These are phyloP conservation scores for Mucor lusitanicus DNA, from an alignment of 371 early-diverging fungal species.

Conservation along the genomic window DNA sequence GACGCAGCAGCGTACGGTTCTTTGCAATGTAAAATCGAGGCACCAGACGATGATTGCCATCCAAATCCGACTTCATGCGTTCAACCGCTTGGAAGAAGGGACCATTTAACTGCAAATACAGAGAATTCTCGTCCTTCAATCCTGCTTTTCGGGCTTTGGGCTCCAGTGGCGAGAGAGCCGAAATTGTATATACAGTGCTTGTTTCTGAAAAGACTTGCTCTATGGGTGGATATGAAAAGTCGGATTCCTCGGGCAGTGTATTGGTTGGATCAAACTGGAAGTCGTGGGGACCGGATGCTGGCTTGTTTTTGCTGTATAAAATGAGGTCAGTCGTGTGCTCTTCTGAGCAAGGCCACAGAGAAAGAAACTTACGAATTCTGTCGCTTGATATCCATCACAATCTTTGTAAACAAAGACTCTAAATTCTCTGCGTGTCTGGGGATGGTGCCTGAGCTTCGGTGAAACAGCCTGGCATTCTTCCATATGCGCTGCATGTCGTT, in stretches of 20 bases:
- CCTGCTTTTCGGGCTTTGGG: conserved; percentile 34
- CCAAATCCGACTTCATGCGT: conserved; percentile 32
- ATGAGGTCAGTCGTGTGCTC: background rate
- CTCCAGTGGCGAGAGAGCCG: conserved; percentile 44
- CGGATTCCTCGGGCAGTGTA: conserved; percentile 30
- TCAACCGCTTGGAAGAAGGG: conserved; percentile 47
- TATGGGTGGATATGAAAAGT: conserved; percentile 34
- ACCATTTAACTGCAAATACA: conserved; percentile 43
- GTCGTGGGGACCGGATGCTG: conserved; percentile 20
- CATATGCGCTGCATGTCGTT: conserved; percentile 45
- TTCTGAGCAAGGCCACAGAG: too few relatives aligned
- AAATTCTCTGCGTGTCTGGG: conserved; percentile 43
- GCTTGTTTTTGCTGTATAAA: conserved; percentile 16
- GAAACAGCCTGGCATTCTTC: conserved; percentile 47
- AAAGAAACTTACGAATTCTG: conserved; percentile 30
- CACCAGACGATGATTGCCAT: conserved; percentile 21
- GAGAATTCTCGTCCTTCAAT: conserved; percentile 30
- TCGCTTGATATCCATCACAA: conserved; percentile 33
- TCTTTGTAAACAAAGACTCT: conserved; percentile 36
- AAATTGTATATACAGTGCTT: conserved; percentile 45
- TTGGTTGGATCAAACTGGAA: conserved; percentile 32
- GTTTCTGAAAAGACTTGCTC: conserved; percentile 30
- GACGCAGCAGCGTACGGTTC: conserved; percentile 43
- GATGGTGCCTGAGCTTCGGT: conserved; percentile 39
- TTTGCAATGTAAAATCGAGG: conserved; percentile 53